Evolutionary conservation across 1,139 yeast species (phyloP), one percentile per base, ranked within the genome.

Genomic region (Candida sanyaensis): DNA sequence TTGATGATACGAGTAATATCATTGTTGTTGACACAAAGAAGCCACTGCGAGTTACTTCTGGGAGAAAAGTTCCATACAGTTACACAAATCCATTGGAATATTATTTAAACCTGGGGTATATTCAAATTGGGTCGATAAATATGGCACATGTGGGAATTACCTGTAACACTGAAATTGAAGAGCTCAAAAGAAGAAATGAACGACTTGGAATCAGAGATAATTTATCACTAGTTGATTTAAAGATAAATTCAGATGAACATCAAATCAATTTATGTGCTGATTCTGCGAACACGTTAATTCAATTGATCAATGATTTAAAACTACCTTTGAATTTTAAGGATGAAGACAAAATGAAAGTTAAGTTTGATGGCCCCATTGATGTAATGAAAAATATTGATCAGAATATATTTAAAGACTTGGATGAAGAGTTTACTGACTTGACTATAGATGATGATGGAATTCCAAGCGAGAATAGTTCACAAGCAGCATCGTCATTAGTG

Each of bases 201-300:
- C 51, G 51, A 23, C 49, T 63, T 21, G 62, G 63, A 5, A 56
- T 65, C 13, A 54, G 55, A 28, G 58, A 62, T 12, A 51, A 55
- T 46, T 47, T 63, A 41, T 58, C 79, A 0, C 47, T 65, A 7
- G 45, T 79, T 4, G 80, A 78, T 44, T 47, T 83, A 30, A 77
- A 74, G 44, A 60, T 84, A 11, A 74, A 75, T 42, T 60, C 81
- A 11, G 88, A 83, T 47, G 70, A 73, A 11, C 60, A 80, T 21
- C 75, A 71, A 26, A 45, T 86, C 1, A 84, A 85, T 36, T 58
- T 90, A 2, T 91, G 97, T 68, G 93, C 97, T 0, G 98, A 92
- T 63, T 89, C 97, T 0, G 77, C 84, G 0, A 86, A 88, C 58
- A 81, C 92, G 6, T 65, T 91, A 38, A 55, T 81, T 2, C 96